These are phyloP conservation scores for Pelagophyceae sp. DNA, from an alignment of 352 stramenopile species.

Conservation along the genomic window DNA sequence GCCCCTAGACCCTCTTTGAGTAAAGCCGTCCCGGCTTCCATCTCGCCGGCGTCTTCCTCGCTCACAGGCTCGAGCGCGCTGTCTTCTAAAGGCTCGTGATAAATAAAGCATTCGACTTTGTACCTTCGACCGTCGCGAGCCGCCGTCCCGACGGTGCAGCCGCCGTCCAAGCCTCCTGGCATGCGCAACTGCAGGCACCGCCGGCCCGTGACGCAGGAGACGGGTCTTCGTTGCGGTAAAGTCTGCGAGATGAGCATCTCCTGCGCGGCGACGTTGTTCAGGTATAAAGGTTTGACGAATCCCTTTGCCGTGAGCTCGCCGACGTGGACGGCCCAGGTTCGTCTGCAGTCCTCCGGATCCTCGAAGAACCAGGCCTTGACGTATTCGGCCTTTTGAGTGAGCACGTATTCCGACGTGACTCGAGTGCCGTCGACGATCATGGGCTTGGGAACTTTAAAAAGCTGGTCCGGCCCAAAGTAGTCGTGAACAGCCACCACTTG, in stretches of 20 bases:
- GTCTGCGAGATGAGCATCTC: background rate
- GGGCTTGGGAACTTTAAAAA: no score
- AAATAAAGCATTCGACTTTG: background rate
- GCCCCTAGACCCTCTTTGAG: no score
- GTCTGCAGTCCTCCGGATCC: background rate
- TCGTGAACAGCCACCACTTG: background rate
- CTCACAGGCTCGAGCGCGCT: background rate
- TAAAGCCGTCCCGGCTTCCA: no score
- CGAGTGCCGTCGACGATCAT: background rate
- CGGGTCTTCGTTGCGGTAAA: background rate
- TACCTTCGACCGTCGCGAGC: background rate
- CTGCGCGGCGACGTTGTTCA: background rate
- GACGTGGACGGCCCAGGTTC: background rate
- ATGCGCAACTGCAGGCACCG: background rate
- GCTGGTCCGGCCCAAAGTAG: no score
- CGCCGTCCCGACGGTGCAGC: background rate
- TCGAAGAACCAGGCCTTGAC: constrained; percentile 3
- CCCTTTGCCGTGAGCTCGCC: background rate
- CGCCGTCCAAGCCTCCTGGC: background rate
- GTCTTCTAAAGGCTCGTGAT: background rate
- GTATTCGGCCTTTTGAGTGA: background rate
- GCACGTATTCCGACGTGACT: background rate
- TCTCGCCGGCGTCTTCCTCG: background rate
- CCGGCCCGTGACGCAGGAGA: background rate
- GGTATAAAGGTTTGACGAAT: background rate